Evolutionary conservation across 2,329 filamentous ascomycete genomes (phyloP).

Genomic region (Exophiala xenobiotica): DNA sequence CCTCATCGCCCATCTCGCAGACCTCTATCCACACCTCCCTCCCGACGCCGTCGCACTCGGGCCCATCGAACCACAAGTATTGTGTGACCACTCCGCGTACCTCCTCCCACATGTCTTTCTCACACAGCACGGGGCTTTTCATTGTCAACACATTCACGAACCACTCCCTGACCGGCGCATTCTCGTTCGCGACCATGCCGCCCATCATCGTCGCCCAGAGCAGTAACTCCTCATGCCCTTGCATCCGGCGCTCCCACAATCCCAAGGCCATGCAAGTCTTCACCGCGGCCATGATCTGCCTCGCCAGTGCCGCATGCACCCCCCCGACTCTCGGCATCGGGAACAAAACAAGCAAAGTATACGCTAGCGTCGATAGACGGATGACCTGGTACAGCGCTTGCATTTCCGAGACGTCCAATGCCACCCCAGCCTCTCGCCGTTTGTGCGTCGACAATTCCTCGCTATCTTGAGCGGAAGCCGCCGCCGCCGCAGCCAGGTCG

Average conservation of each 20-base stretch:
- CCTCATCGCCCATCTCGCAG: no score
- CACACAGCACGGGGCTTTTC: neutral
- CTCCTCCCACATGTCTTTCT: neutral
- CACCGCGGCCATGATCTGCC: neutral
- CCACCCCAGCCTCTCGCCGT: neutral
- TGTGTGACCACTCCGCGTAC: neutral
- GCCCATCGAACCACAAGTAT: constrained; percentile 2
- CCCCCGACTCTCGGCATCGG: neutral
- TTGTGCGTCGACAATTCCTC: neutral
- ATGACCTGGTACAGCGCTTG: neutral
- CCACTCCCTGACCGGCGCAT: neutral
- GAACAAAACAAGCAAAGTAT: constrained; percentile 1
- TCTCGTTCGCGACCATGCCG: neutral
- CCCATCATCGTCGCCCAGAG: neutral
- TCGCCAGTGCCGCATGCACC: neutral
- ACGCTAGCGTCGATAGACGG: neutral
- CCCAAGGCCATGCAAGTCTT: neutral
- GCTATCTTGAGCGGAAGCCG: neutral
- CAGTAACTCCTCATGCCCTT: neutral
- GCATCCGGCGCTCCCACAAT: neutral
- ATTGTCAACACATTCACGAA: neutral
- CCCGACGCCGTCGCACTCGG: constrained; percentile 1
- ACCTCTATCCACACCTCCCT: neutral
- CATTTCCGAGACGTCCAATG: neutral
- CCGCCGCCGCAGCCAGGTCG: neutral